phyloP scores from a whole-genome alignment of 2,329 filamentous ascomycete genomes.

The Orbilia oligospora region DNA sequence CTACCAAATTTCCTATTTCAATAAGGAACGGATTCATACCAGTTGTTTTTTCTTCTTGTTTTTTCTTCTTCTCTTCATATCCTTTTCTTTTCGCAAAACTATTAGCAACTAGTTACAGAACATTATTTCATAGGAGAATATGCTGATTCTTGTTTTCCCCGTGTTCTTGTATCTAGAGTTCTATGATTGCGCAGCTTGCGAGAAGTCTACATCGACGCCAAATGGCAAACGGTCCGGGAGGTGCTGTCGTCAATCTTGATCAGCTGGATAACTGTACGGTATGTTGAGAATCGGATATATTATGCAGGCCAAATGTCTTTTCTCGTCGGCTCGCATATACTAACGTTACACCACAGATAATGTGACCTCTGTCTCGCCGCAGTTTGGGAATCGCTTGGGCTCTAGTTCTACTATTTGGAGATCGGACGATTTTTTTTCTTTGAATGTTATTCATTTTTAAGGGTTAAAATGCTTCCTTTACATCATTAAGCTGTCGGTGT shows the following conservation, averaged over 20 bases:
- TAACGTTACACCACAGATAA: conserved; percentile 60
- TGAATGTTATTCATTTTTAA: not conserved
- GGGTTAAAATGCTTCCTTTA: not conserved
- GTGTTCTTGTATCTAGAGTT: conserved; percentile 66
- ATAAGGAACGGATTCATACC: not conserved
- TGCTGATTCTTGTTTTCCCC: conserved; percentile 49
- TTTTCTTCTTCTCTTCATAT: too few species aligned
- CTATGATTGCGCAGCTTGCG: conserved; percentile 69
- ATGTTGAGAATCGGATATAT: conserved; percentile 45
- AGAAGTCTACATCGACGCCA: conserved; percentile 67
- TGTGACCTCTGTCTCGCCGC: conserved; percentile 48
- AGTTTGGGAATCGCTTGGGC: not conserved
- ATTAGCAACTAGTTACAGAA: conserved; percentile 7
- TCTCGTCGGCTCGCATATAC: conserved; percentile 42
- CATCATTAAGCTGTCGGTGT: conserved; percentile 18
- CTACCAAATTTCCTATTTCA: not conserved
- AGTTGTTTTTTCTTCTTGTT: not conserved
- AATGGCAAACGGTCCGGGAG: conserved; percentile 62
- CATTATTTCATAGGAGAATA: conserved; percentile 31
- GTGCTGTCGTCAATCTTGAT: conserved; percentile 52
- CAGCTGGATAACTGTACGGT: conserved; percentile 60
- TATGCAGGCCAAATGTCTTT: conserved; percentile 30
- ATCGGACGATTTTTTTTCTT: conserved; percentile 37
- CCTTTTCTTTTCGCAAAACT: not conserved
- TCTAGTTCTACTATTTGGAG: not conserved